Evolutionary conservation across 306 rosid species (phyloP).

Genomic region (Alnus rubra): DNA sequence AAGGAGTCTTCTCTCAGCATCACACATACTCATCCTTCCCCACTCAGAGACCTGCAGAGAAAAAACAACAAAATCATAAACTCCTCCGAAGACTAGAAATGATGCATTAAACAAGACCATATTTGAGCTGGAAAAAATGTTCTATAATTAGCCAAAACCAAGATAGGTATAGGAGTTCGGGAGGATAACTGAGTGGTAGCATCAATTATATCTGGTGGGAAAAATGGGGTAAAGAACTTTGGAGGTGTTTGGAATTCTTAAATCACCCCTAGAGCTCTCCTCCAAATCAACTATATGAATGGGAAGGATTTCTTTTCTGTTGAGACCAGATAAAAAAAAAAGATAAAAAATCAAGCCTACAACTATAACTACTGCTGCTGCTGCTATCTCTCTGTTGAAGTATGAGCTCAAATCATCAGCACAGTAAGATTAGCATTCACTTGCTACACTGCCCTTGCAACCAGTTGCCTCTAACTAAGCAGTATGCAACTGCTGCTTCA

Average conservation of each 20-base stretch:
- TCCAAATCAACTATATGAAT: not conserved
- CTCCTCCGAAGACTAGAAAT: not conserved
- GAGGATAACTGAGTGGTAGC: not conserved
- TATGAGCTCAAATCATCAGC: not conserved
- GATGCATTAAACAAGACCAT: not conserved
- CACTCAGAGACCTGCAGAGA: constrained; percentile 73
- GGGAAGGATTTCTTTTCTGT: not conserved
- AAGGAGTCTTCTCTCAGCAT: constrained; percentile 90
- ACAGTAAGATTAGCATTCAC: not conserved
- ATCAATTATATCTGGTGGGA: not conserved
- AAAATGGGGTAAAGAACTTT: not conserved
- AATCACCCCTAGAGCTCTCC: not conserved
- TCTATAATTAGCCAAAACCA: not conserved
- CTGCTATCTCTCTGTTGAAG: not conserved
- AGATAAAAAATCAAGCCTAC: not conserved
- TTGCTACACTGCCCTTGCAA: not conserved
- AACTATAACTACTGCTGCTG: not conserved
- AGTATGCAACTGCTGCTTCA: not conserved
- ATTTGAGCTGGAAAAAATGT: constrained; percentile 5
- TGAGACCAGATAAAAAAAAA: not conserved
- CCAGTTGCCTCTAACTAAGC: not conserved
- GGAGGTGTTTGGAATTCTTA: not conserved
- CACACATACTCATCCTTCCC: constrained; percentile 98
- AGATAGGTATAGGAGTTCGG: not conserved
- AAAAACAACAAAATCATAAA: constrained; percentile 11